These are phyloP conservation scores for Hemisphaericaspora subhashii DNA, from an alignment of 1,139 yeast species.

Conservation along the genomic window DNA sequence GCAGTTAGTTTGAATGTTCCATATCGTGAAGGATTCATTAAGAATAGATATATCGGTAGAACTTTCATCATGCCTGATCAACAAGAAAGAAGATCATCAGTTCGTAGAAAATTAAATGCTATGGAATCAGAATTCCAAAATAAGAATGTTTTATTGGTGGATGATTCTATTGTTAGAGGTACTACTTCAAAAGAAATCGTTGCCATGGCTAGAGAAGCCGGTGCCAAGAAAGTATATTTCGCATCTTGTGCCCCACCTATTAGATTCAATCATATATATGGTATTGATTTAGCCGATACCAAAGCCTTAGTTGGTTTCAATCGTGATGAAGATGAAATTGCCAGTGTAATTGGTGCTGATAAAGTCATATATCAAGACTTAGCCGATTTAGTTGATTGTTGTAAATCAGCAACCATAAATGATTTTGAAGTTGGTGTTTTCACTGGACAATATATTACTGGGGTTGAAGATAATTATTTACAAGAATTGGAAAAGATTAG, in stretches of 20 bases:
- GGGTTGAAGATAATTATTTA: constrained; percentile 80
- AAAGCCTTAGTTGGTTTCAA: constrained; percentile 90
- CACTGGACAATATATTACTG: constrained; percentile 91
- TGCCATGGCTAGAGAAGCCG: constrained; percentile 97
- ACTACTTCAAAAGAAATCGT: constrained; percentile 96
- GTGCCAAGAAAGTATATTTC: constrained; percentile 88
- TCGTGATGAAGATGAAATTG: constrained; percentile 70
- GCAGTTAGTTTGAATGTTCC: constrained; percentile 79
- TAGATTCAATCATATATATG: constrained; percentile 91
- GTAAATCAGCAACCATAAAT: constrained; percentile 55
- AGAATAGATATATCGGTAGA: constrained; percentile 94
- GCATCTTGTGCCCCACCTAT: constrained; percentile 99
- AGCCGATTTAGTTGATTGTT: constrained; percentile 78
- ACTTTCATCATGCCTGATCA: constrained; percentile 99
- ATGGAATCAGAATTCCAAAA: constrained; percentile 91
- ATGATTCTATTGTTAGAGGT: constrained; percentile 96
- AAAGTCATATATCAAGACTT: constrained; percentile 84
- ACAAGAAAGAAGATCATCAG: constrained; percentile 89
- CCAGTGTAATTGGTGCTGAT: constrained; percentile 86
- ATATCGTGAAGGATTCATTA: constrained; percentile 95
- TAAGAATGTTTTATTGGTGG: constrained; percentile 87
- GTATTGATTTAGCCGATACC: constrained; percentile 95
- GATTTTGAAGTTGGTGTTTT: constrained; percentile 94
- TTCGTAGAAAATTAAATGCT: constrained; percentile 91
- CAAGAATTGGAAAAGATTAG: constrained; percentile 81